Percentiles rank a stretch among this genome's conserved stretches.
Evolutionary conservation across 768 basidiomycete species (phyloP).

Genomic region (Boletus reticulatus): DNA sequence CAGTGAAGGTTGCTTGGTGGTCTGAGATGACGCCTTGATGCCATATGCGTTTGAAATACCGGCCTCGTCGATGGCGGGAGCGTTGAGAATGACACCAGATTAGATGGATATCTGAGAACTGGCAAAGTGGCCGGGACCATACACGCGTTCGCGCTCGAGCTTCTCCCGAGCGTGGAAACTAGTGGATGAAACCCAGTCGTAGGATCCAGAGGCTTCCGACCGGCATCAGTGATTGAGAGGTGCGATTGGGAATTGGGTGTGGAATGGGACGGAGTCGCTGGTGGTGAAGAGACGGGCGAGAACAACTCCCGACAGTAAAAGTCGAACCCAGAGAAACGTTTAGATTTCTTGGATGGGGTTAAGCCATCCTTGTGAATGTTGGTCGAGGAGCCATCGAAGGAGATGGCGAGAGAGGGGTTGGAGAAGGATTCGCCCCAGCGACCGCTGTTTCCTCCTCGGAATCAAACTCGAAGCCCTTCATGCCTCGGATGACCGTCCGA

Average conservation of each 20-base stretch:
- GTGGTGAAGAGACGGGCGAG: conserved; percentile 48
- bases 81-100: conserved; percentile 22
- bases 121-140: conserved; percentile 92
- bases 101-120: conserved; percentile 78
- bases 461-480: conserved; percentile 98
- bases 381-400: conserved; percentile 47
- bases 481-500: conserved; percentile 77
- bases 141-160: conserved; percentile 90
- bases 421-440: conserved; percentile 57
- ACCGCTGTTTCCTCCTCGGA: conserved; percentile 58
- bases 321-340: conserved; percentile 94
- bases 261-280: conserved; percentile 54
- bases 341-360: conserved; percentile 58
- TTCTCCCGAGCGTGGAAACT: conserved; percentile 92
- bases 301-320: conserved; percentile 91
- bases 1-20: conserved; percentile 29
- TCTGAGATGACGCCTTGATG: conserved; percentile 30
- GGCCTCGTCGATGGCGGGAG: conserved; percentile 17
- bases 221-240: conserved; percentile 46
- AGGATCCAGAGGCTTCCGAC: conserved; percentile 67
- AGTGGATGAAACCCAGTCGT: conserved; percentile 93
- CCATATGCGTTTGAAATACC: conserved; percentile 13
- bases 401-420: conserved; percentile 68
- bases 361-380: conserved; percentile 41
- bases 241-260: conserved; percentile 60